phyloP scores from a whole-genome alignment of 225 moss, liverwort and hornwort species.

The Pseudoscleropodium purum region DNA sequence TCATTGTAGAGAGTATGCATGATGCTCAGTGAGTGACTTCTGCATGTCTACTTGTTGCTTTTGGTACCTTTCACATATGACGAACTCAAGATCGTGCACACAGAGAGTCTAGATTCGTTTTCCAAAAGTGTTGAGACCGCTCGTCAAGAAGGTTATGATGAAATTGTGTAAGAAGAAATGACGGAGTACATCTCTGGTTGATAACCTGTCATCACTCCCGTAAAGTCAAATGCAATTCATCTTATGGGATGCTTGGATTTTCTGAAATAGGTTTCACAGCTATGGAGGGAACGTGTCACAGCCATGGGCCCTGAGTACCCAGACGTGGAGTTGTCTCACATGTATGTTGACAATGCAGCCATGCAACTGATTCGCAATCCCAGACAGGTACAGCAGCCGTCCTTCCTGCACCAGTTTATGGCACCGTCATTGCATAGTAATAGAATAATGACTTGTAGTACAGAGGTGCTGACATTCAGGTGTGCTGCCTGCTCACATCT shows the following conservation, averaged over 20 bases:
- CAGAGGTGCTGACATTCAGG: slow-evolving; percentile 2
- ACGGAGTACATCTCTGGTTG: not conserved
- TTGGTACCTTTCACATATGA: not conserved
- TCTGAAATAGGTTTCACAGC: slow-evolving; percentile 70
- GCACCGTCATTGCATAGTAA: not conserved
- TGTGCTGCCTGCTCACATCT: slow-evolving; percentile 3
- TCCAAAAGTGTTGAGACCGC: not conserved
- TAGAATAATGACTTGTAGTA: not conserved
- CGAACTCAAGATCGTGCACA: not conserved
- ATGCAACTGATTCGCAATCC: slow-evolving; percentile 98
- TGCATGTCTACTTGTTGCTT: not conserved
- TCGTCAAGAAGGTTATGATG: not conserved
- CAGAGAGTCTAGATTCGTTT: not conserved
- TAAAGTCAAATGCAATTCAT: slow-evolving; percentile 5
- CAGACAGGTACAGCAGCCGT: slow-evolving; percentile 55
- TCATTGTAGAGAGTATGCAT: not conserved
- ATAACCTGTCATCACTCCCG: not conserved
- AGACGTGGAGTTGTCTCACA: slow-evolving; percentile 88
- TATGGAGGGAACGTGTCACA: slow-evolving; percentile 91
- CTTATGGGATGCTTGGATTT: not conserved
- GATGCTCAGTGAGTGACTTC: not conserved
- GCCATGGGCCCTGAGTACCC: slow-evolving; percentile 65
- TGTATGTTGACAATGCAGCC: slow-evolving; percentile 99
- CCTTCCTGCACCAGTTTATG: not conserved
- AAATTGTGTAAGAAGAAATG: not conserved